These are phyloP conservation scores for Neurospora sp. DNA, from an alignment of 495 filamentous ascomycete species.

Conservation along the genomic window DNA sequence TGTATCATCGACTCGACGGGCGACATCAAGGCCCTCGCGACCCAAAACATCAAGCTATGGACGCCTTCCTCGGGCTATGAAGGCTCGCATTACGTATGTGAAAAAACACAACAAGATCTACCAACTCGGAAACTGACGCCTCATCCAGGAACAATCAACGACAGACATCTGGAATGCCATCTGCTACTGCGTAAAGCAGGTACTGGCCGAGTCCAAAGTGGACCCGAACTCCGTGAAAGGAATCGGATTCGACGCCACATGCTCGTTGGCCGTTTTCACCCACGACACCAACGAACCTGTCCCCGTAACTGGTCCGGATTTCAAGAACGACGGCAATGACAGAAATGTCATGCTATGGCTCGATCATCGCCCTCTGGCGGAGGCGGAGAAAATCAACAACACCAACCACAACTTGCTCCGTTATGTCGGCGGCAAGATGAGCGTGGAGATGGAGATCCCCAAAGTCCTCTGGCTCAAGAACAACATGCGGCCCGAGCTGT, in stretches of 20 bases:
- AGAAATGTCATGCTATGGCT: conserved; percentile 90
- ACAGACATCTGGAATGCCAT: conserved; percentile 92
- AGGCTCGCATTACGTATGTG: conserved; percentile 57
- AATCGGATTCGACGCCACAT: conserved; percentile 95
- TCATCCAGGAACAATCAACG: conserved; percentile 87
- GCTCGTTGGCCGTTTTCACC: conserved; percentile 84
- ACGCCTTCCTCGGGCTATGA: conserved; percentile 73
- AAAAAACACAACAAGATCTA: neutral
- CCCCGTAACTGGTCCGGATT: conserved; percentile 77
- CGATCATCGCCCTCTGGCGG: conserved; percentile 80
- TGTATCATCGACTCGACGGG: conserved; percentile 87
- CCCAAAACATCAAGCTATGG: conserved; percentile 89
- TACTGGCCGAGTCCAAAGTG: conserved; percentile 68
- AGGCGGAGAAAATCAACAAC: conserved; percentile 83
- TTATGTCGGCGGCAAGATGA: conserved; percentile 96
- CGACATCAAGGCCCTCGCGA: conserved; percentile 84
- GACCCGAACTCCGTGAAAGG: conserved; percentile 63
- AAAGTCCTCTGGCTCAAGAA: conserved; percentile 98
- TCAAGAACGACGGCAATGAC: conserved; percentile 64
- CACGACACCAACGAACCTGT: conserved; percentile 83
- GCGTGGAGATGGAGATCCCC: conserved; percentile 97
- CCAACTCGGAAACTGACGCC: conserved; percentile 2
- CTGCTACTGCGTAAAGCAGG: conserved; percentile 67
- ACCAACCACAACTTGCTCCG: conserved; percentile 87
- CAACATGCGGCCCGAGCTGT: conserved; percentile 88